phyloP scores from a whole-genome alignment of 257 asterid genomes.

The Cinchona pubescens region DNA sequence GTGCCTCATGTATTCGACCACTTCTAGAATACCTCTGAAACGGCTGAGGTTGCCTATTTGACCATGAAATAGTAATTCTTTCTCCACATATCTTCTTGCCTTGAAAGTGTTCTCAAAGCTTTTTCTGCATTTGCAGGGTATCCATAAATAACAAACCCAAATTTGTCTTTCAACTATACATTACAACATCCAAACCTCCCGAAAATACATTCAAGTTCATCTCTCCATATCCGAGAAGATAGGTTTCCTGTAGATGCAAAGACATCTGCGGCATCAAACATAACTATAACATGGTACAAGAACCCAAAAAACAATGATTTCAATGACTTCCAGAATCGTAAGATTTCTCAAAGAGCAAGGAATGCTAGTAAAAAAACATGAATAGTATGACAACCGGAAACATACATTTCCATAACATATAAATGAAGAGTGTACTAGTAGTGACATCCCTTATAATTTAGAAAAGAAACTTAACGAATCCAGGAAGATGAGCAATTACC shows the following conservation, averaged over 20 bases:
- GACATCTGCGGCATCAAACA: conserved; percentile 47
- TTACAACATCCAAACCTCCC: conserved; percentile 58
- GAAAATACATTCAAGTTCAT: conserved; percentile 52
- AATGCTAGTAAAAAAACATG: neutral
- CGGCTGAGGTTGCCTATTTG: conserved; percentile 54
- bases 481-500: neutral
- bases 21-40: conserved; percentile 32
- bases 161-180: conserved; percentile 48
- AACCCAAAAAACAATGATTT: neutral
- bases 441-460: neutral
- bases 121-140: conserved; percentile 56
- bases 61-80: conserved; percentile 52
- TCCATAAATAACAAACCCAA: conserved; percentile 56
- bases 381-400: neutral
- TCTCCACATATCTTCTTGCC: conserved; percentile 62
- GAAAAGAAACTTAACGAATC: neutral
- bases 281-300: neutral
- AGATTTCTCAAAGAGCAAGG: neutral
- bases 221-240: conserved; percentile 36
- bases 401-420: no score
- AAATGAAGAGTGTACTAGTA: no score
- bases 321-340: neutral
- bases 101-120: conserved; percentile 50
- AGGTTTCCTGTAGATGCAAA: conserved; percentile 62
- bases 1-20: conserved; percentile 29